phyloP scores from a whole-genome alignment of 2,329 filamentous ascomycete genomes.

The Alternaria angustiovoidea region DNA sequence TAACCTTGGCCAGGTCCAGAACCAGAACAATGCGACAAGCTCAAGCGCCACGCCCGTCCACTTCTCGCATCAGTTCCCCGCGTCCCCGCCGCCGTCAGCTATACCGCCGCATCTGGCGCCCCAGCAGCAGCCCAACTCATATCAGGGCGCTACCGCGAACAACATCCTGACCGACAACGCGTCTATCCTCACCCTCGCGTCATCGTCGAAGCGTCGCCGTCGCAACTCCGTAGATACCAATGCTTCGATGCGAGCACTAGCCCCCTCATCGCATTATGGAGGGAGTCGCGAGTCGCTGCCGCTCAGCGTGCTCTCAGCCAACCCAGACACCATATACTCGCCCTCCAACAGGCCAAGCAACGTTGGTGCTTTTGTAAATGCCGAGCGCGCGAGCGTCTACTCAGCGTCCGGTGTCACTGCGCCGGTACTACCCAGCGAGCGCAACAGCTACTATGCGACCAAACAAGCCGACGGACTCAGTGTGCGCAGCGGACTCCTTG shows the following conservation, averaged over 20 bases:
- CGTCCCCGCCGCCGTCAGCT: constrained; percentile 68
- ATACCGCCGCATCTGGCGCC: constrained; percentile 75
- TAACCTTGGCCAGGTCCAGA: constrained; percentile 44
- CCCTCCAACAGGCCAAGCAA: constrained; percentile 59
- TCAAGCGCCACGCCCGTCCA: constrained; percentile 56
- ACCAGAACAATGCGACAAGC: constrained; percentile 36
- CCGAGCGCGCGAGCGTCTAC: constrained; percentile 82
- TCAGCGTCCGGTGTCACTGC: constrained; percentile 70
- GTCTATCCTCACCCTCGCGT: constrained; percentile 84
- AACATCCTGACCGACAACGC: constrained; percentile 85
- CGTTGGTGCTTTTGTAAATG: constrained; percentile 62
- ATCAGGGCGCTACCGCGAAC: constrained; percentile 80
- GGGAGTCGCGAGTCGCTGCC: constrained; percentile 82
- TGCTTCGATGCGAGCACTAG: constrained; percentile 83
- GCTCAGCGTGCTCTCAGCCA: constrained; percentile 78
- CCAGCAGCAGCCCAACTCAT: constrained; percentile 70
- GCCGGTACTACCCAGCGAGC: constrained; percentile 73
- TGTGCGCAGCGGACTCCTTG: constrained; percentile 77
- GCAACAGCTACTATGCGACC: constrained; percentile 80
- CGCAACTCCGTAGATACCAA: constrained; percentile 85
- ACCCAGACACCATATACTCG: constrained; percentile 62
- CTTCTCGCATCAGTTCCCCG: constrained; percentile 66
- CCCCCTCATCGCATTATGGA: constrained; percentile 82
- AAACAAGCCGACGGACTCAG: constrained; percentile 73
- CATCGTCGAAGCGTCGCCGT: constrained; percentile 79